Percentiles rank a stretch among this genome's conserved stretches.
Conservation (phyloP, 805 yeast genomes). For the Saturnispora galanensis region DNA sequence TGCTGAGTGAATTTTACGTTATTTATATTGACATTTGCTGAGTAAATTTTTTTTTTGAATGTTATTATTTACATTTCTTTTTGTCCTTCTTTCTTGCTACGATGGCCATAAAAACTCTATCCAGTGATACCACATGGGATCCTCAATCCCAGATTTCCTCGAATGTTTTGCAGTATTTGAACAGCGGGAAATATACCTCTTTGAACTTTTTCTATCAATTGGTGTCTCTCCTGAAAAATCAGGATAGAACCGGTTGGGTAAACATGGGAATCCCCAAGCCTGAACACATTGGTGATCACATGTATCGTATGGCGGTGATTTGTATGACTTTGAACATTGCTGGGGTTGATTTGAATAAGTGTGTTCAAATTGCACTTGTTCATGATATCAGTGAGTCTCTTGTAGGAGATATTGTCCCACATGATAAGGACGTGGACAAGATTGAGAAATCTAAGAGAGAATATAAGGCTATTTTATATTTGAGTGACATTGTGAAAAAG, state of each 20-base stretch:
- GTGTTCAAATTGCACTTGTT: conserved; percentile 77
- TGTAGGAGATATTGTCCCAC: conserved; percentile 92
- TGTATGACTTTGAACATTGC: conserved; percentile 51
- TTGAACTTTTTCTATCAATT: conserved; percentile 41
- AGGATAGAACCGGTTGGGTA: conserved; percentile 90
- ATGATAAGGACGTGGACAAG: conserved; percentile 54
- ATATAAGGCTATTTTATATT: conserved; percentile 55
- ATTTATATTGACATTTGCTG: neutral
- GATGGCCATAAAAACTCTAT: neutral
- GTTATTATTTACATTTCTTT: neutral
- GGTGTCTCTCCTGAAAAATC: conserved; percentile 61
- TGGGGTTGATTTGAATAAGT: conserved; percentile 42
- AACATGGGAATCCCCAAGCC: conserved; percentile 49
- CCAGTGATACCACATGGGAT: conserved; percentile 27
- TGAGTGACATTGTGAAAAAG: conserved; percentile 51
- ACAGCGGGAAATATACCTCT: conserved; percentile 20
- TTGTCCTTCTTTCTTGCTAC: neutral
- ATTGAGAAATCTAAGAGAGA: conserved; percentile 82
- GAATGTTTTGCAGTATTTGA: conserved; percentile 26
- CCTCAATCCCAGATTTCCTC: conserved; percentile 36
- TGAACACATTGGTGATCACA: conserved; percentile 84
- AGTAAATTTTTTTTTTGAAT: neutral
- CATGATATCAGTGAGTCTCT: conserved; percentile 93
- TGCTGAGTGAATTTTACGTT: neutral
- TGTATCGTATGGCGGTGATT: conserved; percentile 87